Percentiles rank a stretch among this genome's conserved stretches.
These are phyloP conservation scores for Senna tora DNA, from an alignment of 306 rosid genomes.

Conservation along the genomic window DNA sequence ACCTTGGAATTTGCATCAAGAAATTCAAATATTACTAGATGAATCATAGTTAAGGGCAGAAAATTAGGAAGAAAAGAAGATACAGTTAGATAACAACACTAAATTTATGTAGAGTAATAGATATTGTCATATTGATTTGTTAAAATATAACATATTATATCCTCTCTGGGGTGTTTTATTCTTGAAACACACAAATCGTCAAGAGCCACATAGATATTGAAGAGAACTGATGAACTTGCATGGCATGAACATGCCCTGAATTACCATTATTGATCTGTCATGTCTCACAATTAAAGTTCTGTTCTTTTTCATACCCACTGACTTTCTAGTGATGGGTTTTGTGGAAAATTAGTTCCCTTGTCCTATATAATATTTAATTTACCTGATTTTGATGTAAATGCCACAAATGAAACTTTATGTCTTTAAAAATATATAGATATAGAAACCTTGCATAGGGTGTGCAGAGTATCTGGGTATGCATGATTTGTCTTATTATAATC, in stretches of 20 bases:
- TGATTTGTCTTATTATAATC: too few species aligned
- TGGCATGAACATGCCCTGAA: slow-evolving; percentile 14
- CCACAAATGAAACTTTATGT: background rate
- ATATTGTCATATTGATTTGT: too few species aligned
- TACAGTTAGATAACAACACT: background rate
- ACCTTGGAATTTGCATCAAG: slow-evolving; percentile 21
- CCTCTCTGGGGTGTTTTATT: slow-evolving; percentile 7
- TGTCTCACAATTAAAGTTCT: background rate
- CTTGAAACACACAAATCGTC: slow-evolving; percentile 27
- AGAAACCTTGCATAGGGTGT: background rate
- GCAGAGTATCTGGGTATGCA: background rate
- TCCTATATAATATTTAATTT: background rate
- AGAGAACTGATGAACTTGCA: slow-evolving; percentile 31
- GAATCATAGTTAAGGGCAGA: slow-evolving; percentile 1
- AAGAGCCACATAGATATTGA: slow-evolving; percentile 25
- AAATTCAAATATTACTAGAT: slow-evolving; percentile 14
- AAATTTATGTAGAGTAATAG: background rate
- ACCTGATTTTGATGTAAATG: background rate
- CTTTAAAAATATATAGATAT: background rate
- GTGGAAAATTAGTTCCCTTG: slow-evolving; percentile 3
- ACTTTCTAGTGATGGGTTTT: slow-evolving; percentile 7
- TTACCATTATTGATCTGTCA: background rate
- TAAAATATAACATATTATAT: background rate
- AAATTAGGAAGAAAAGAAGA: background rate
- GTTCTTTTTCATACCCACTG: background rate